Percentiles rank a stretch among this genome's conserved stretches.
These are phyloP conservation scores for Fistulinella cinereoalba DNA, from an alignment of 1,284 basidiomycete species.

Conservation along the genomic window DNA sequence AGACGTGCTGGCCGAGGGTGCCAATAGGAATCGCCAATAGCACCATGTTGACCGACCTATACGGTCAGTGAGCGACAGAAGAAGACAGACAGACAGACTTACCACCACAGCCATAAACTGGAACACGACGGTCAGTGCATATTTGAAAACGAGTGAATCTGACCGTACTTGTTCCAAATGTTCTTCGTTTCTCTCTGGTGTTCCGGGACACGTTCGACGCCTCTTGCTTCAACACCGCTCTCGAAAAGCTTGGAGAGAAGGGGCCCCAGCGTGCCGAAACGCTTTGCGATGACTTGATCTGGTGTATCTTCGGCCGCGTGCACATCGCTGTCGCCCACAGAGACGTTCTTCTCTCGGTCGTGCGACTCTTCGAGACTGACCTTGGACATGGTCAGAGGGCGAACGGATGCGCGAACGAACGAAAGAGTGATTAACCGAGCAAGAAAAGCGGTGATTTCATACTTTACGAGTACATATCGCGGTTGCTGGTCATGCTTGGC, in stretches of 20 bases:
- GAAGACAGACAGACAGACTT: constrained; percentile 26
- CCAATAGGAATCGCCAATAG: constrained; percentile 59
- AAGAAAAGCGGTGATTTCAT: too few species aligned
- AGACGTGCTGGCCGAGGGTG: constrained; percentile 50
- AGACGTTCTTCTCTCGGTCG: constrained; percentile 23
- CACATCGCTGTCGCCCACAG: not conserved
- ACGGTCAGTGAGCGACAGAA: constrained; percentile 24
- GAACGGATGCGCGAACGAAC: too few species aligned
- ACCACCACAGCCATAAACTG: constrained; percentile 49
- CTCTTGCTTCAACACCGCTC: constrained; percentile 49
- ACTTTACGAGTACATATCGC: too few species aligned
- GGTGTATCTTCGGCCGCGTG: constrained; percentile 25
- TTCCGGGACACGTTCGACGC: constrained; percentile 53
- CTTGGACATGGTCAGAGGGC: constrained; percentile 12
- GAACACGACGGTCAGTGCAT: constrained; percentile 8
- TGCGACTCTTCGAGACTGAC: not conserved
- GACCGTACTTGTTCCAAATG: constrained; percentile 47
- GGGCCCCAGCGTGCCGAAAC: constrained; percentile 39
- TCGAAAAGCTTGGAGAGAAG: constrained; percentile 41
- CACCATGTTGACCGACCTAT: constrained; percentile 48
- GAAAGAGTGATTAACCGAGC: too few species aligned
- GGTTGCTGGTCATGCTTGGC: too few species aligned
- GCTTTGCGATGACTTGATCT: constrained; percentile 34
- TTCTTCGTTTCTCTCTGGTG: constrained; percentile 40
- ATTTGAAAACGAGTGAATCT: constrained; percentile 7